phyloP scores from a whole-genome alignment of 1,139 yeast species.

The Nakaseomyces kungkrabaensis region DNA sequence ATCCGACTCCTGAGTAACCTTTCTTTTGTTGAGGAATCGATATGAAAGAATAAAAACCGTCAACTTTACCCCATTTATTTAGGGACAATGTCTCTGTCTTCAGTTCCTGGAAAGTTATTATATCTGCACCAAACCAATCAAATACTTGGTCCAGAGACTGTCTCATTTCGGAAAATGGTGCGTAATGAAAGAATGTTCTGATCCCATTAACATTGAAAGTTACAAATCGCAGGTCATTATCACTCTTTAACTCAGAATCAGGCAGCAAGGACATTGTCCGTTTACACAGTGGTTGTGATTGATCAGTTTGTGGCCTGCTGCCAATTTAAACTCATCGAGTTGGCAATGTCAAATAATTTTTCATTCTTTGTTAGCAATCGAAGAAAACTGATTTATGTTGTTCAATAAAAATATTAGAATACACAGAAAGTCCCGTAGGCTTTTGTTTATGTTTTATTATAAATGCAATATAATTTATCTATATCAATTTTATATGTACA shows the following conservation, averaged over 20 bases:
- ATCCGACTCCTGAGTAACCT: slow-evolving; percentile 90
- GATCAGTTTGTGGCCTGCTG: too few relatives aligned
- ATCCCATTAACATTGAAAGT: slow-evolving; percentile 84
- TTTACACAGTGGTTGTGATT: too few relatives aligned
- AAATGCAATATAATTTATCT: background rate
- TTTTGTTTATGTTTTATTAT: background rate
- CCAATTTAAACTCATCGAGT: too few relatives aligned
- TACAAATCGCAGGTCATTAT: slow-evolving; percentile 35
- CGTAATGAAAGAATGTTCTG: slow-evolving; percentile 67
- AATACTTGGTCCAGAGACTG: slow-evolving; percentile 43
- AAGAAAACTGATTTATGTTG: background rate
- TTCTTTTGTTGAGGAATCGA: slow-evolving; percentile 56
- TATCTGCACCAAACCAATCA: slow-evolving; percentile 52
- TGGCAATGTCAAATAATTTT: background rate
- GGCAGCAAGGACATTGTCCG: background rate
- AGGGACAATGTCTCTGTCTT: slow-evolving; percentile 47
- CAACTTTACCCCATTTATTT: slow-evolving; percentile 44
- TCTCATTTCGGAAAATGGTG: slow-evolving; percentile 63
- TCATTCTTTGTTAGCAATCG: background rate
- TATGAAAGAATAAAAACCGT: slow-evolving; percentile 54
- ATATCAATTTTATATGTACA: slow-evolving; percentile 6
- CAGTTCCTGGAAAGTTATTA: slow-evolving; percentile 76
- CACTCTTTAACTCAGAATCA: background rate
- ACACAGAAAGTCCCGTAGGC: background rate
- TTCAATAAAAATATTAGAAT: background rate